Evolutionary conservation across 2,329 filamentous ascomycete species (phyloP).

Genomic region (Colletotrichum tropicicola): DNA sequence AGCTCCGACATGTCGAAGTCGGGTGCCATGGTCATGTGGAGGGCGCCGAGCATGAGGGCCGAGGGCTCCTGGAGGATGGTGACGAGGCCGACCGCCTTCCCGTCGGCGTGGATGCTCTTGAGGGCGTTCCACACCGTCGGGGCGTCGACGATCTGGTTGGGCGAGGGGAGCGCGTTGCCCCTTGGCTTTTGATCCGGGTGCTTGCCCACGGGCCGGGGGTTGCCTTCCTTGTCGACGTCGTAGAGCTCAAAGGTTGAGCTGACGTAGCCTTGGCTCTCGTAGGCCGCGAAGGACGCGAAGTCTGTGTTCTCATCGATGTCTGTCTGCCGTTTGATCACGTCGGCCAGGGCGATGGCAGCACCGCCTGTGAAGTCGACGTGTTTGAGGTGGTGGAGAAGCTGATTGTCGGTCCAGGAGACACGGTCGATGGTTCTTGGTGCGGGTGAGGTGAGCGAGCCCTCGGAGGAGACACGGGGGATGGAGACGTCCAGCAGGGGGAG

Average conservation of each 20-base stretch:
- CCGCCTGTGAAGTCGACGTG: constrained; percentile 51
- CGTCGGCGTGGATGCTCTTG: constrained; percentile 44
- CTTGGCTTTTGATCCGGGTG: constrained; percentile 9
- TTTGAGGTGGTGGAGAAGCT: constrained; percentile 51
- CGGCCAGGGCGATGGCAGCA: constrained; percentile 46
- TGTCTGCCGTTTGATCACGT: constrained; percentile 40
- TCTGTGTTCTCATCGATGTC: constrained; percentile 43
- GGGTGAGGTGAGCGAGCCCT: constrained; percentile 5
- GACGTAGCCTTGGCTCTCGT: constrained; percentile 48
- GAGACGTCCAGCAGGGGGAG: constrained; percentile 27
- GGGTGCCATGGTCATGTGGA: constrained; percentile 65
- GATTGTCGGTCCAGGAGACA: constrained; percentile 43
- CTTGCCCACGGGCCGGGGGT: constrained; percentile 37
- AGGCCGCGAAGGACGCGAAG: constrained; percentile 45
- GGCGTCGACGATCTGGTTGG: constrained; percentile 47
- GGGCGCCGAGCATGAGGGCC: constrained; percentile 65
- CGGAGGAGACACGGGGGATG: background rate
- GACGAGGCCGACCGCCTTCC: constrained; percentile 63
- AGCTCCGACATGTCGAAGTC: constrained; percentile 72
- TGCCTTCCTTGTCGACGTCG: constrained; percentile 59
- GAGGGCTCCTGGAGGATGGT: constrained; percentile 68
- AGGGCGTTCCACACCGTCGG: constrained; percentile 52
- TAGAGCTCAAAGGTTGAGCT: constrained; percentile 67
- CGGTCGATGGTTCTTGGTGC: constrained; percentile 13
- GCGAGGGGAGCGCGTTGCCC: constrained; percentile 43